Evolutionary conservation across 768 basidiomycete genomes (phyloP).

Genomic region (Suillus clintonianus): DNA sequence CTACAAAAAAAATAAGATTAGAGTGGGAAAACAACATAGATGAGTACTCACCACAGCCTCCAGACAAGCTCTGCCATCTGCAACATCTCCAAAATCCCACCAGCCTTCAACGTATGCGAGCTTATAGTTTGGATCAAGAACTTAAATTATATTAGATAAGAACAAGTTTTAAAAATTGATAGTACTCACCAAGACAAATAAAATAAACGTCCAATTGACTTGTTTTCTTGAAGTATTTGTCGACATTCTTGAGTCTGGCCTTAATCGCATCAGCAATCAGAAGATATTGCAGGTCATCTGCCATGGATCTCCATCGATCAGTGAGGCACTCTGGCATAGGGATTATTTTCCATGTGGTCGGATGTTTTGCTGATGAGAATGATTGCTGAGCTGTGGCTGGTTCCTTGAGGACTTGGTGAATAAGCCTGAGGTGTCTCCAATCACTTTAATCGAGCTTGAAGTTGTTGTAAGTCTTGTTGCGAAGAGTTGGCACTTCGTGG

Average conservation of each 20-base stretch:
- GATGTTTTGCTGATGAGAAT: neutral
- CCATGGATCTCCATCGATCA: neutral
- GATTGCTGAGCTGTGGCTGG: neutral
- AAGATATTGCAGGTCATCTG: neutral
- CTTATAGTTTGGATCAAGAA: neutral
- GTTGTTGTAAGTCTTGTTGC: neutral
- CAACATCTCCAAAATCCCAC: neutral
- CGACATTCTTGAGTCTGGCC: neutral
- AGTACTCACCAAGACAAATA: neutral
- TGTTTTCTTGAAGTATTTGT: neutral
- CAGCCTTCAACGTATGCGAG: neutral
- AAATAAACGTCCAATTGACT: neutral
- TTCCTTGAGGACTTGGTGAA: neutral
- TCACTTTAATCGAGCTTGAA: neutral
- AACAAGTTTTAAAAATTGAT: neutral
- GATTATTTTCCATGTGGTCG: neutral
- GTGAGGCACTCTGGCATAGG: neutral
- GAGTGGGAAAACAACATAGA: neutral
- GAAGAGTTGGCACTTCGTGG: neutral
- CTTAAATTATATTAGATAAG: neutral
- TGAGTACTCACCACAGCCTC: neutral
- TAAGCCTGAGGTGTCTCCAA: neutral
- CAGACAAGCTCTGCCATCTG: neutral
- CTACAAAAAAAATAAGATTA: neutral
- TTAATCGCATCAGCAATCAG: neutral